Conservation (phyloP, 208 protist species). For the Naegleria fowleri region DNA sequence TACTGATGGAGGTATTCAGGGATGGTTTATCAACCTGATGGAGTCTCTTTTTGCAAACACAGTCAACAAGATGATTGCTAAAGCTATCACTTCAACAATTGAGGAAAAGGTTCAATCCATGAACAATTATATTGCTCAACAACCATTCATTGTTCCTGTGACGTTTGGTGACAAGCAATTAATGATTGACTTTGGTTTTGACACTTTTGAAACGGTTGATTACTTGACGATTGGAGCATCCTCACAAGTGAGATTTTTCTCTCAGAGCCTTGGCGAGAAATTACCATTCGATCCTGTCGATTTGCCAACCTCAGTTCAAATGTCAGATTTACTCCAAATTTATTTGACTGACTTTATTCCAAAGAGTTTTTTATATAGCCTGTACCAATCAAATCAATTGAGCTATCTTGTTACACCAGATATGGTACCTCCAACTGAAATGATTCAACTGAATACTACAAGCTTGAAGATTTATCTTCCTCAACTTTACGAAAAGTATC, state of each 20-base stretch:
- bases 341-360: not conserved
- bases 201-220: not conserved
- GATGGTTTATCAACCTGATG: not conserved
- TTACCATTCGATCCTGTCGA: constrained; percentile 5
- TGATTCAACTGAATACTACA: not conserved
- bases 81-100: not conserved
- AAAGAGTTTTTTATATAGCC: not conserved
- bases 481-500: not conserved
- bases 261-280: not conserved
- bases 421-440: not conserved
- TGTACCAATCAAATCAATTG: not conserved
- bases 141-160: not conserved
- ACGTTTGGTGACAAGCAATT: not conserved
- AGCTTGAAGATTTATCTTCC: not conserved
- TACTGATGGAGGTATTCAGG: not conserved
- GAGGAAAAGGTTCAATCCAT: not conserved
- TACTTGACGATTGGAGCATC: not conserved
- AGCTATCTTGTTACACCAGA: not conserved
- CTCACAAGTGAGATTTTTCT: not conserved
- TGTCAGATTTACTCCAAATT: not conserved
- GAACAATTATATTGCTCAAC: not conserved
- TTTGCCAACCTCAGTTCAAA: not conserved
- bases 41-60: not conserved
- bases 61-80: not conserved
- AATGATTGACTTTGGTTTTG: not conserved